These are phyloP conservation scores for Mycena citricolor DNA, from an alignment of 1,284 basidiomycete genomes.

Conservation along the genomic window DNA sequence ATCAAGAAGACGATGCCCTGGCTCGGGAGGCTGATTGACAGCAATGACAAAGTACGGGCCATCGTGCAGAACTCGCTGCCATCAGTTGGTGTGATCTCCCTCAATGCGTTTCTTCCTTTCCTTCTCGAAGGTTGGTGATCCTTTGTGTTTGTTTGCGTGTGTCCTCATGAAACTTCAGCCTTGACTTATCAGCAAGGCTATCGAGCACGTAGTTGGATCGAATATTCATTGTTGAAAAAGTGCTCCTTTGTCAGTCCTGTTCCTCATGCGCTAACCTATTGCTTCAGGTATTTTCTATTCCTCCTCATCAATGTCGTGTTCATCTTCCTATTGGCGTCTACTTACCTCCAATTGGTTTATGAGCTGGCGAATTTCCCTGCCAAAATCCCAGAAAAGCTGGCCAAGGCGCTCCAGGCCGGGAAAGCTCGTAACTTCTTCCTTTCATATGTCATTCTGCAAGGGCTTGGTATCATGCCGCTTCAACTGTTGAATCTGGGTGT, in stretches of 20 bases:
- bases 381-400: constrained; percentile 88
- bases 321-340: constrained; percentile 89
- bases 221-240: constrained; percentile 93
- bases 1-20: constrained; percentile 89
- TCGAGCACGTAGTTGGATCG: constrained; percentile 87
- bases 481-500: constrained; percentile 90
- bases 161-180: constrained; percentile 42
- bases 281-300: constrained; percentile 86
- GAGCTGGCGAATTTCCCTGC: constrained; percentile 86
- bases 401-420: constrained; percentile 74
- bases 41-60: constrained; percentile 76
- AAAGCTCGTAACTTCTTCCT: constrained; percentile 90
- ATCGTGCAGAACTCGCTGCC: constrained; percentile 94
- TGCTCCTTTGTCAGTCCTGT: constrained; percentile 36
- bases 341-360: constrained; percentile 85
- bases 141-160: not conserved
- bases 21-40: constrained; percentile 77
- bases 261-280: not conserved
- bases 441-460: constrained; percentile 93
- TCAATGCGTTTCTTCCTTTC: constrained; percentile 91
- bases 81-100: constrained; percentile 82
- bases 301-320: constrained; percentile 94
- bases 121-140: constrained; percentile 77
- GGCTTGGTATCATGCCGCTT: constrained; percentile 91
- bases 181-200: constrained; percentile 89